Evolutionary conservation across 2,329 filamentous ascomycete species (phyloP).

Genomic region (Fusarium tuaranense): DNA sequence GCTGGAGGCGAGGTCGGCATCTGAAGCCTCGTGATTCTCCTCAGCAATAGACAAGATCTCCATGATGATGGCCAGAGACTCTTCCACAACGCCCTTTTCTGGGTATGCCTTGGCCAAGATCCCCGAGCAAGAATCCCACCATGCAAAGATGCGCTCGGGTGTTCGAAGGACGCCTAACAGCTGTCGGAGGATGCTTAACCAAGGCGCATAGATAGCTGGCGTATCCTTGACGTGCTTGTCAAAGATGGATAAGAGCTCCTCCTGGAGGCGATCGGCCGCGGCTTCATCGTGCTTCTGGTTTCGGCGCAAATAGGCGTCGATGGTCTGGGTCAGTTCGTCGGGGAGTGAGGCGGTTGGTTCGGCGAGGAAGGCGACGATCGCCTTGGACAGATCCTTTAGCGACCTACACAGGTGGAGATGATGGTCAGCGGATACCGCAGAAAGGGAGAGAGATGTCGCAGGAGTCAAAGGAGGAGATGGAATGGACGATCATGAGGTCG

Average conservation of each 20-base stretch:
- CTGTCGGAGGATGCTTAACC: slow-evolving; percentile 74
- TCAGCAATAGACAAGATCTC: slow-evolving; percentile 73
- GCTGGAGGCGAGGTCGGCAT: slow-evolving; percentile 56
- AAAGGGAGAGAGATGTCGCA: slow-evolving; percentile 24
- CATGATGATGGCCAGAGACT: slow-evolving; percentile 73
- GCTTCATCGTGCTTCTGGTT: slow-evolving; percentile 76
- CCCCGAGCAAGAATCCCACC: slow-evolving; percentile 71
- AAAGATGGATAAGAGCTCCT: slow-evolving; percentile 77
- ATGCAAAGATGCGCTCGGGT: slow-evolving; percentile 72
- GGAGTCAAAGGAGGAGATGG: slow-evolving; percentile 26
- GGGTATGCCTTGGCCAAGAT: slow-evolving; percentile 63
- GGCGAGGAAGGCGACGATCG: slow-evolving; percentile 62
- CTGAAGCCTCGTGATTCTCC: slow-evolving; percentile 61
- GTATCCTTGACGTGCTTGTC: slow-evolving; percentile 70
- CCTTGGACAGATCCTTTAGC: slow-evolving; percentile 71
- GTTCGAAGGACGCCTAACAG: slow-evolving; percentile 74
- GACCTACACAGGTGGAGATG: slow-evolving; percentile 55
- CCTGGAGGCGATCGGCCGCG: slow-evolving; percentile 77
- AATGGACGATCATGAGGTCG: slow-evolving; percentile 24
- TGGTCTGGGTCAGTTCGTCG: slow-evolving; percentile 70
- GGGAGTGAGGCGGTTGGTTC: slow-evolving; percentile 72
- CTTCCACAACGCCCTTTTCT: slow-evolving; percentile 72
- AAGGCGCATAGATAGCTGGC: slow-evolving; percentile 70
- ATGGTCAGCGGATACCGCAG: slow-evolving; percentile 32
- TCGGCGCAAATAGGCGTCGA: slow-evolving; percentile 76